These are phyloP conservation scores for Datura wrightii DNA, from an alignment of 257 asterid species.

Conservation along the genomic window DNA sequence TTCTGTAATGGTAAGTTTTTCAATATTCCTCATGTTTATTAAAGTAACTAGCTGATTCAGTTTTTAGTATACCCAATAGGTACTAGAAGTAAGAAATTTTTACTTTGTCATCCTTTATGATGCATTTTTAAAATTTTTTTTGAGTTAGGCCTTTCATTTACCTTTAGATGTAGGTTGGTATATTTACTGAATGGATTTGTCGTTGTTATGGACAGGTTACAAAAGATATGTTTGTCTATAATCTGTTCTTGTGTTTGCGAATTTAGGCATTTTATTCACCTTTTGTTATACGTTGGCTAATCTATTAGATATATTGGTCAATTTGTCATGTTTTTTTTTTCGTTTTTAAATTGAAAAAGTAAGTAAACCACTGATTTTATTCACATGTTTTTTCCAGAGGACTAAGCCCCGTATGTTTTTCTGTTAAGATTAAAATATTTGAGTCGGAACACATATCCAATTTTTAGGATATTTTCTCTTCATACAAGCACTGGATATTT, in stretches of 20 bases:
- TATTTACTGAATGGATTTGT: not conserved
- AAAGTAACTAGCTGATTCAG: slow-evolving; percentile 1
- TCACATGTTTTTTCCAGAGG: slow-evolving; percentile 2
- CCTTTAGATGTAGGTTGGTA: slow-evolving; percentile 1
- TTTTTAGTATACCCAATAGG: slow-evolving; percentile 1
- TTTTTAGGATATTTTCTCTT: not conserved
- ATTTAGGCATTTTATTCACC: not conserved
- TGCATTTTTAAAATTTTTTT: not conserved
- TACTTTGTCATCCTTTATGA: not conserved
- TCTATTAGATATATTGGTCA: not conserved
- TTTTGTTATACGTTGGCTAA: not conserved
- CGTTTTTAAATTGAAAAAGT: not conserved
- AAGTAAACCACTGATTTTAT: not conserved
- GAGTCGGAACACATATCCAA: not conserved
- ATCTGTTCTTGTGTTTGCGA: not conserved
- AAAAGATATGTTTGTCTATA: not conserved
- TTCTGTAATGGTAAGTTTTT: slow-evolving; percentile 62
- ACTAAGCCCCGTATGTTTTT: not conserved
- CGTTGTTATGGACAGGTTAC: slow-evolving; percentile 6
- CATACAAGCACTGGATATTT: not conserved
- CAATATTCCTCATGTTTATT: not conserved
- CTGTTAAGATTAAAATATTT: not conserved
- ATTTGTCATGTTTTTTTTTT: not conserved
- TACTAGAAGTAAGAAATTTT: not conserved
- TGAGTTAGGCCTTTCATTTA: not conserved